Base-by-base conservation (phyloP, 805 yeast species). In the Candida stauntonica region DNA sequence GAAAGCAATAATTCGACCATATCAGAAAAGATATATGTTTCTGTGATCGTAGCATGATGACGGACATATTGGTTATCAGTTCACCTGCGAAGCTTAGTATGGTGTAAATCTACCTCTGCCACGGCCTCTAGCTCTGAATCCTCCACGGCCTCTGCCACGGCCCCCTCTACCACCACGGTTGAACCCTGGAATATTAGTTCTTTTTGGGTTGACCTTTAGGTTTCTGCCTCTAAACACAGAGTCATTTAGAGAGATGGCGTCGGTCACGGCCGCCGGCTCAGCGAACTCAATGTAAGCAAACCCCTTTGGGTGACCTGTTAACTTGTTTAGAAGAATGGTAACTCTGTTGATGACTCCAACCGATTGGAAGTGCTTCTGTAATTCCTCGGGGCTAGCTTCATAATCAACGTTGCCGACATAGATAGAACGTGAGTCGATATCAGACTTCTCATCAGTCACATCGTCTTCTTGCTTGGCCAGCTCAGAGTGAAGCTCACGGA, bases 351-450 rank as follows among this genome's bases (percentile, higher is more conserved):
- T 83, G 6, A 75, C 70, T 1, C 95, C 95, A 33, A 78, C 77
- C 3, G 72, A 57, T 38, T 77, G 71, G 61, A 86, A 87, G 51
- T 78, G 84, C 44, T 78, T 72, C 51, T 85, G 91, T 27, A 87
- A 67, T 50, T 86, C 95, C 48, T 80, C 80, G 18, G 94, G 89
- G 7, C 86, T 77, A 14, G 89, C 62, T 9, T 74, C 81, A 57
- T 81, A 86, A 55, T 86, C 95, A 18, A 87, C 93, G 51, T 83
- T 85, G 4, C 95, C 94, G 17, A 86, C 88, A 61, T 79, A 87
- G 17, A 87, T 70, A 4, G 88, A 79, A 45, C 88, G 73, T 4
- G 82, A 68, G 57, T 86, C 95, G n/a, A 79, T 71, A 39, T 81
- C 88, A 48, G 73, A 75, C 52, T 73, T 76, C 49, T 70, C 70